phyloP scores from a whole-genome alignment of 2,329 filamentous ascomycete species.

The Botrytis fabae region DNA sequence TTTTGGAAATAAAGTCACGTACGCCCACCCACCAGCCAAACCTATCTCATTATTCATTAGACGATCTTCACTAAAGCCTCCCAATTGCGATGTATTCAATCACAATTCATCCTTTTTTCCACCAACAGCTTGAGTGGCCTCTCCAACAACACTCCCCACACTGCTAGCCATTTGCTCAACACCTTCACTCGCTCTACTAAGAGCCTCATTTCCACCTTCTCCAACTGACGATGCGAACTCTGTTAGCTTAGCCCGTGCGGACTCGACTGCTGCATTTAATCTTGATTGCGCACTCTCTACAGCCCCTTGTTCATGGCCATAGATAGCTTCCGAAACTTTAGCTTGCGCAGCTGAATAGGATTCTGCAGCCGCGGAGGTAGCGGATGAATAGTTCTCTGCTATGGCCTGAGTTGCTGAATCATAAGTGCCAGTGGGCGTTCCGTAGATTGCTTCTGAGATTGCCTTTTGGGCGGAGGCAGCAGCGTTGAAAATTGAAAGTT shows the following conservation, averaged over 20 bases:
- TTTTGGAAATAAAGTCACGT: neutral
- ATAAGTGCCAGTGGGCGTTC: conserved; percentile 48
- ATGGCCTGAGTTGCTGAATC: conserved; percentile 30
- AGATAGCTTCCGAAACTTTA: conserved; percentile 31
- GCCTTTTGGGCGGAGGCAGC: conserved; percentile 55
- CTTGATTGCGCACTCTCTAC: conserved; percentile 38
- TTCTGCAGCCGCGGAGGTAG: conserved; percentile 27
- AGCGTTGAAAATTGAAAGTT: conserved; percentile 53
- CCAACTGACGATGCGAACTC: conserved; percentile 35
- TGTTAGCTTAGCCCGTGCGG: conserved; percentile 35
- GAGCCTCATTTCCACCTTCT: conserved; percentile 41
- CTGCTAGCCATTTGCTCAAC: conserved; percentile 50
- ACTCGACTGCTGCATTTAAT: conserved; percentile 36
- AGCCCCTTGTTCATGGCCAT: conserved; percentile 36
- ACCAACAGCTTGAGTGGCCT: conserved; percentile 41
- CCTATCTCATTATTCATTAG: conserved; percentile 17
- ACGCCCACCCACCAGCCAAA: neutral
- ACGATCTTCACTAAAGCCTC: neutral
- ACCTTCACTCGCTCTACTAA: conserved; percentile 44
- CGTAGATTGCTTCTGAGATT: conserved; percentile 58
- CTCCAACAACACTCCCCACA: conserved; percentile 44
- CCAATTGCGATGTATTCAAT: conserved; percentile 22
- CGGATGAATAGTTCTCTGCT: conserved; percentile 30
- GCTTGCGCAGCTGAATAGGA: conserved; percentile 25
- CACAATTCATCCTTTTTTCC: conserved; percentile 54